A percentile compares a stretch with the other conserved stretches of the same genome.
Evolutionary conservation across 2,329 filamentous ascomycete genomes (phyloP).

Genomic region (Blumeria graminis): DNA sequence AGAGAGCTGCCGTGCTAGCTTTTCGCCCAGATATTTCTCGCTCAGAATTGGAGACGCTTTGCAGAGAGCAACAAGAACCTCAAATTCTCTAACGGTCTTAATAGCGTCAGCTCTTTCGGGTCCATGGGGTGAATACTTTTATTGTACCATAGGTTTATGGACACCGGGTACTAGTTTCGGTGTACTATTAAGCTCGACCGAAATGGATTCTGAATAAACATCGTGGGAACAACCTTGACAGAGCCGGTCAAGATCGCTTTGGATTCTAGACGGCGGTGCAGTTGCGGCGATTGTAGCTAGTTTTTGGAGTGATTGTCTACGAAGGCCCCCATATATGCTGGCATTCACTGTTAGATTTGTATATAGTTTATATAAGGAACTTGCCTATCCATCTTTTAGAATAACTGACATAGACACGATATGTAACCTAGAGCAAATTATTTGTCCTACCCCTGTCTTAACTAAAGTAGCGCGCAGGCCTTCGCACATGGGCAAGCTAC

Average conservation of each 20-base stretch:
- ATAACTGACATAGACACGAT: too few species aligned
- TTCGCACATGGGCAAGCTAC: too few species aligned
- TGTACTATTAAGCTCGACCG: too few species aligned
- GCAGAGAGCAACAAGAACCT: slow-evolving; percentile 76
- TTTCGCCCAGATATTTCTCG: slow-evolving; percentile 47
- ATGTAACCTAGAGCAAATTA: neutral
- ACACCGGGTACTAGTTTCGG: slow-evolving; percentile 18
- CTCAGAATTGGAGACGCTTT: slow-evolving; percentile 61
- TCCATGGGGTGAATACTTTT: neutral
- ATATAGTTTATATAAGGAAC: neutral
- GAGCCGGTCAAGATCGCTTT: slow-evolving; percentile 36
- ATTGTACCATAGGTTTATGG: slow-evolving; percentile 34
- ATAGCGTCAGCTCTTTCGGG: slow-evolving; percentile 5
- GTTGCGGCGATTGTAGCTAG: slow-evolving; percentile 35
- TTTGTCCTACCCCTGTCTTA: slow-evolving; percentile 12
- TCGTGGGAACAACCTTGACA: slow-evolving; percentile 28
- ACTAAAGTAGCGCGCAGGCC: neutral
- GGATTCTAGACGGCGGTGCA: slow-evolving; percentile 23
- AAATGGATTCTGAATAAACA: too few species aligned
- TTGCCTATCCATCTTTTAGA: slow-evolving; percentile 9
- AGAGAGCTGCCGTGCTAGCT: slow-evolving; percentile 52
- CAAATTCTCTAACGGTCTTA: slow-evolving; percentile 70
- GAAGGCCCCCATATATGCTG: slow-evolving; percentile 26
- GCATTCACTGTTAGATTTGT: neutral
- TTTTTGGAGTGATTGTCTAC: slow-evolving; percentile 37